A percentile compares a stretch with the other conserved stretches of the same genome.
Conservation (phyloP, 2,329 filamentous ascomycete genomes). For the Xylariaceae sp. region DNA sequence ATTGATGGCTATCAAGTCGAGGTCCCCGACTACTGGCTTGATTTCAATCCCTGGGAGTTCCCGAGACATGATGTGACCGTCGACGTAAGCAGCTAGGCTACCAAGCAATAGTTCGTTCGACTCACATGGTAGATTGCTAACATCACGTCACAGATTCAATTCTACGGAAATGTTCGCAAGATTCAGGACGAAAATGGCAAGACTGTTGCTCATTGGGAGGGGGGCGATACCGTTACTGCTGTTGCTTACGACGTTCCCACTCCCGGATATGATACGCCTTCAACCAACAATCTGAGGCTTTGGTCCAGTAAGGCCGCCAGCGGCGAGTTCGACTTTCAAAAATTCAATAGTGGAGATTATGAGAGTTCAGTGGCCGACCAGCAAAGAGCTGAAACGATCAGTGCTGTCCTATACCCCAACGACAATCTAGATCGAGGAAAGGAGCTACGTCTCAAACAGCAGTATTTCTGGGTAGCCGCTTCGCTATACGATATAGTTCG, state of each 20-base stretch:
- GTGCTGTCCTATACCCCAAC: slow-evolving; percentile 94
- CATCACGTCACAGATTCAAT: slow-evolving; percentile 66
- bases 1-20: slow-evolving; percentile 97
- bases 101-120: neutral
- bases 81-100: slow-evolving; percentile 54
- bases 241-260: slow-evolving; percentile 92
- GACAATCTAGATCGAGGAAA: slow-evolving; percentile 96
- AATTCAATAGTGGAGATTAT: slow-evolving; percentile 98
- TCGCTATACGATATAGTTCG: slow-evolving; percentile 95
- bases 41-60: slow-evolving; percentile 99
- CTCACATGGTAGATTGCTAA: slow-evolving; percentile 1
- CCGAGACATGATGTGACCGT: slow-evolving; percentile 92
- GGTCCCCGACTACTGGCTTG: slow-evolving; percentile 97
- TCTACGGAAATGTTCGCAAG: slow-evolving; percentile 83
- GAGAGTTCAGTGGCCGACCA: slow-evolving; percentile 98
- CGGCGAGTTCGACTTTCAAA: slow-evolving; percentile 98
- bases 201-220: slow-evolving; percentile 76
- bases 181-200: slow-evolving; percentile 74
- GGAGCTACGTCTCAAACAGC: slow-evolving; percentile 95
- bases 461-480: slow-evolving; percentile 99
- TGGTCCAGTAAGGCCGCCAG: slow-evolving; percentile 98
- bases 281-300: slow-evolving; percentile 93
- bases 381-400: slow-evolving; percentile 98
- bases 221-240: slow-evolving; percentile 87
- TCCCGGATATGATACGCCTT: slow-evolving; percentile 83